Evolutionary conservation across 1,284 basidiomycete species (phyloP).

Genomic region (Anthracocystis walkeri): DNA sequence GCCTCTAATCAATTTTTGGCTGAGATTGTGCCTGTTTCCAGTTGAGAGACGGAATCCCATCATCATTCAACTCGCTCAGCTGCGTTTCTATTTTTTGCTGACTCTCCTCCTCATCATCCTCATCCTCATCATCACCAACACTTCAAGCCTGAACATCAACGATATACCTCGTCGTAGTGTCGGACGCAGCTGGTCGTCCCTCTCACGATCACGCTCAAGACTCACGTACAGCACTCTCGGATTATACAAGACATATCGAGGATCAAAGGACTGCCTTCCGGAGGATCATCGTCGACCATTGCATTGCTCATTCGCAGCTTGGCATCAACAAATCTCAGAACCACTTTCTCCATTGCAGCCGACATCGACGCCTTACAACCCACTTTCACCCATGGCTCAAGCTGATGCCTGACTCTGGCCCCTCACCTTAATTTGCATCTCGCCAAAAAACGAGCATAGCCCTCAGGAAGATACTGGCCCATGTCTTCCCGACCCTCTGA

Average conservation of each 20-base stretch:
- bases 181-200: not conserved
- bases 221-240: not conserved
- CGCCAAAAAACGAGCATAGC: conserved; percentile 2
- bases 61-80: not conserved
- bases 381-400: conserved; percentile 2
- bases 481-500: conserved; percentile 26
- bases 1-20: no score
- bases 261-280: not conserved
- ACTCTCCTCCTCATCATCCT: not conserved
- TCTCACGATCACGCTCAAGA: conserved; percentile 1
- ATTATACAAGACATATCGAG: not conserved
- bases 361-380: not conserved
- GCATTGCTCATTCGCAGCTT: not conserved
- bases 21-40: not conserved
- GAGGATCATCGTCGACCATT: not conserved
- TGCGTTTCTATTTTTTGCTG: not conserved
- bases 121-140: not conserved
- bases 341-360: not conserved
- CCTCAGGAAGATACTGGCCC: not conserved
- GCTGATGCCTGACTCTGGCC: not conserved
- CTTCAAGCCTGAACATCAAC: no score
- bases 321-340: not conserved
- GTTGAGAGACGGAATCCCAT: no score
- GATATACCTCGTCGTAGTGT: not conserved
- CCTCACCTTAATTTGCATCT: not conserved